Percentiles rank a stretch among this genome's conserved stretches.
Conservation (phyloP, 495 filamentous ascomycete genomes). For the Aspergillus campestris region DNA sequence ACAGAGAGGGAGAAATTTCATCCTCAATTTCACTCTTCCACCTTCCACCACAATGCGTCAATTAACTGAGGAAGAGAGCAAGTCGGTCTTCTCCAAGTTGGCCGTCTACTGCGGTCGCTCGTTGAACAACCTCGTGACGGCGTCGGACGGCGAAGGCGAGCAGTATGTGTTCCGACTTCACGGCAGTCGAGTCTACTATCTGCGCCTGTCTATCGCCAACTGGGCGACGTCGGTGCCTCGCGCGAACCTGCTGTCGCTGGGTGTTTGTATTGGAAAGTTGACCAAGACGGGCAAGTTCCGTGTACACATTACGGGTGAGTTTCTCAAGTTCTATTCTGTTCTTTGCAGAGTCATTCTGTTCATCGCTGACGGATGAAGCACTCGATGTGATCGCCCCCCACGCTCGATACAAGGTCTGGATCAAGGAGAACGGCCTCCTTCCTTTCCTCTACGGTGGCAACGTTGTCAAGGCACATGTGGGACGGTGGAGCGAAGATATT, state of each 20-base stretch:
- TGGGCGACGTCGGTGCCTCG: conserved; percentile 77
- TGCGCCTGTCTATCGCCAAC: conserved; percentile 78
- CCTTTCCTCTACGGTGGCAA: conserved; percentile 84
- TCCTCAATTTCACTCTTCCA: background rate
- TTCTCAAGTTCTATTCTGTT: no score
- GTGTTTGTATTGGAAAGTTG: conserved; percentile 81
- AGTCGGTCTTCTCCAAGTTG: conserved; percentile 72
- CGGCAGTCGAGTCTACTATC: conserved; percentile 76
- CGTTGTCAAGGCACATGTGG: conserved; percentile 86
- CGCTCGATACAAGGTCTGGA: conserved; percentile 89
- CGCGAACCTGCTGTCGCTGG: conserved; percentile 70
- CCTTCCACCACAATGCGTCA: conserved; percentile 51
- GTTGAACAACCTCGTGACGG: conserved; percentile 71
- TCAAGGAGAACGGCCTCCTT: conserved; percentile 92
- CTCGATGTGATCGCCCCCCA: conserved; percentile 80
- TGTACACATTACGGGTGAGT: conserved; percentile 22
- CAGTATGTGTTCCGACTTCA: conserved; percentile 83
- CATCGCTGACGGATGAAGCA: conserved; percentile 5
- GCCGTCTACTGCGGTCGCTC: conserved; percentile 75
- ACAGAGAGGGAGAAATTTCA: no score
- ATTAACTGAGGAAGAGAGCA: conserved; percentile 64
- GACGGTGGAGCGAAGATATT: conserved; percentile 79
- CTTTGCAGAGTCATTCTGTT: background rate
- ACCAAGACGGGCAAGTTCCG: conserved; percentile 82
- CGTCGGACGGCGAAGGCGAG: conserved; percentile 53